A percentile compares a stretch with the other conserved stretches of the same genome.
phyloP scores from a whole-genome alignment of 345 rosid species.

The Boechera stricta region DNA sequence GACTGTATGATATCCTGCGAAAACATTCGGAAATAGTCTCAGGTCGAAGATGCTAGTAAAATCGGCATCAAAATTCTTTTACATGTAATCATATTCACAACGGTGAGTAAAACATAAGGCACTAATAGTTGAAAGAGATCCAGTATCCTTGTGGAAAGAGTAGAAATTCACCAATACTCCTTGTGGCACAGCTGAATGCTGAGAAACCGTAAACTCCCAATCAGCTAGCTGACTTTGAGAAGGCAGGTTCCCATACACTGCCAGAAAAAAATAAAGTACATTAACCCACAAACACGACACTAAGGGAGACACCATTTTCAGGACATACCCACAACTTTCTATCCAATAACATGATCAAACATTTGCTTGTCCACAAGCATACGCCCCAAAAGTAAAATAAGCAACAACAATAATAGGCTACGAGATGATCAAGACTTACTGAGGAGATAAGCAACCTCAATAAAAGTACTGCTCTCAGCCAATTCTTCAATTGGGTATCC shows the following conservation, averaged over 20 bases:
- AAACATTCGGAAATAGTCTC: slow-evolving; percentile 17
- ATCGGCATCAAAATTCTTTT: background rate
- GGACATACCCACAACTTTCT: slow-evolving; percentile 2
- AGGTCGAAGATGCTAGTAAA: slow-evolving; percentile 13
- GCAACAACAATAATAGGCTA: slow-evolving; percentile 1
- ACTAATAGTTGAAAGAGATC: background rate
- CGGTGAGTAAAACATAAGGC: background rate
- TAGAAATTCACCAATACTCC: slow-evolving; percentile 69
- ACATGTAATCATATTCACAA: slow-evolving; percentile 3
- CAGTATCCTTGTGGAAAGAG: slow-evolving; percentile 5
- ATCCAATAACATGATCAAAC: slow-evolving; percentile 21
- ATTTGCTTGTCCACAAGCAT: background rate
- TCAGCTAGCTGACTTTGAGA: slow-evolving; percentile 79
- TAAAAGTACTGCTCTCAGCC: slow-evolving; percentile 40
- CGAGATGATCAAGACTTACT: slow-evolving; percentile 31
- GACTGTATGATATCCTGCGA: slow-evolving; percentile 81
- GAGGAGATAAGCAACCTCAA: slow-evolving; percentile 44
- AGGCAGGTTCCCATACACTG: slow-evolving; percentile 92
- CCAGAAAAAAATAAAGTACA: slow-evolving; percentile 16
- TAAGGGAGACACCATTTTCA: background rate
- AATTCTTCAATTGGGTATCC: slow-evolving; percentile 46
- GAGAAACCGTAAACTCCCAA: slow-evolving; percentile 94
- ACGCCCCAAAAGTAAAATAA: background rate
- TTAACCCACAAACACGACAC: background rate
- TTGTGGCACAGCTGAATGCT: slow-evolving; percentile 98